These are phyloP conservation scores for Tulasnella sp. DNA, from an alignment of 768 basidiomycete species.

Conservation along the genomic window DNA sequence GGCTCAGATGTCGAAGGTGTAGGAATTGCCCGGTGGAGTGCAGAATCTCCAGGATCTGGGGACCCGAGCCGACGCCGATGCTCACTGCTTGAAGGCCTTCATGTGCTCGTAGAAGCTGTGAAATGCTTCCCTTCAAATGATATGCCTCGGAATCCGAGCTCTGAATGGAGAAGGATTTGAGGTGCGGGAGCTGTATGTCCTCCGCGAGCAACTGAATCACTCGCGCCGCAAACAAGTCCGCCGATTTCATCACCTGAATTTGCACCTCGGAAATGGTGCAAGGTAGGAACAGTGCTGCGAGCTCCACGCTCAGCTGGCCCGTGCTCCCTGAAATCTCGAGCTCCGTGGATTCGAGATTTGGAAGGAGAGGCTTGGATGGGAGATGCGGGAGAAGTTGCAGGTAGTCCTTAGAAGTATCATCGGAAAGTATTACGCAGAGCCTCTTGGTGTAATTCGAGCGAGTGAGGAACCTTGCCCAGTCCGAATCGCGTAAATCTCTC, in stretches of 20 bases:
- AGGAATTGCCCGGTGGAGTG: background rate
- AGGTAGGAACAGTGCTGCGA: background rate
- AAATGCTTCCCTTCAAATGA: background rate
- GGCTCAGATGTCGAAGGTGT: background rate
- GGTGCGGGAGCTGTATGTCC: background rate
- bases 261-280: background rate
- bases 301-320: background rate
- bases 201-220: background rate
- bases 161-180: background rate
- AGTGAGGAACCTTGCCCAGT: background rate
- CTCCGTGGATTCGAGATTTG: background rate
- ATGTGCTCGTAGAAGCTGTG: background rate
- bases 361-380: background rate
- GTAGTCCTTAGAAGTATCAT: background rate
- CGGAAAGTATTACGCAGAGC: background rate
- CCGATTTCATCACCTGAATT: background rate
- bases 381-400: background rate
- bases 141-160: background rate
- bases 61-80: background rate
- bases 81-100: background rate
- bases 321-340: background rate
- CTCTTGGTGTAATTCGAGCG: background rate
- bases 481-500: background rate
- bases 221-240: background rate
- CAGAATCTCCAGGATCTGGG: background rate